These are phyloP conservation scores for Haplosporangium gracile DNA, from an alignment of 192 early-diverging fungal species.

Conservation along the genomic window DNA sequence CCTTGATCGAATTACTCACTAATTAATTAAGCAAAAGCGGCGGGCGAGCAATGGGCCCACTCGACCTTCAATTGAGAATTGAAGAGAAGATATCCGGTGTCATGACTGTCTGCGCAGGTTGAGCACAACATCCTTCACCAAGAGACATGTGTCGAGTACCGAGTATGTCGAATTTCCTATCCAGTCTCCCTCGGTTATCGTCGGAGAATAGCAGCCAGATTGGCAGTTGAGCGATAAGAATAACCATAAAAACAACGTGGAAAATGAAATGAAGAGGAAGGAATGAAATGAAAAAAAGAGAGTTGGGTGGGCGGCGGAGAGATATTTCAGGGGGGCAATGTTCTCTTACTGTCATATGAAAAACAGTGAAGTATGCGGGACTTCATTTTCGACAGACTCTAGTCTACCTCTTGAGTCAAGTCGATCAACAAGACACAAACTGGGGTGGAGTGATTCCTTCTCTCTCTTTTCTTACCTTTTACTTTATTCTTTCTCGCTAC, in stretches of 20 bases:
- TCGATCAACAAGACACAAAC: background rate
- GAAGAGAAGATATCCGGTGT: background rate
- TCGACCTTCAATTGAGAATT: background rate
- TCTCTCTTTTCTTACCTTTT: background rate
- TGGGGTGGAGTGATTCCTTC: background rate
- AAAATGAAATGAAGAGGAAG: background rate
- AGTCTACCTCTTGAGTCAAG: background rate
- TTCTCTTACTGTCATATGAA: too few relatives aligned
- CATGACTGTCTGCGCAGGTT: background rate
- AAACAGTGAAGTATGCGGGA: too few relatives aligned
- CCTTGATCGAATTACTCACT: background rate
- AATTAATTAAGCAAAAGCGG: background rate
- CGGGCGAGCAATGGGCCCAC: background rate
- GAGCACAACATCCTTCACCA: background rate
- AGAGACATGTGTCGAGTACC: background rate
- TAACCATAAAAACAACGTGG: conserved; percentile 5
- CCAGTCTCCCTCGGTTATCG: background rate
- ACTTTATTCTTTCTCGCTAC: background rate
- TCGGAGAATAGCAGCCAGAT: background rate
- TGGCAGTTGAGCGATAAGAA: conserved; percentile 1
- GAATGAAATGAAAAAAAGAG: background rate
- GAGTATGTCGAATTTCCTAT: background rate
- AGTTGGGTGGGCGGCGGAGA: background rate
- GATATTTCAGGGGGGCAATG: background rate
- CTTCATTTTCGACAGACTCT: too few relatives aligned